Evolutionary conservation across 208 protist genomes (phyloP), one percentile per base, ranked within the genome.

Genomic region (Acanthamoeba healyi): DNA sequence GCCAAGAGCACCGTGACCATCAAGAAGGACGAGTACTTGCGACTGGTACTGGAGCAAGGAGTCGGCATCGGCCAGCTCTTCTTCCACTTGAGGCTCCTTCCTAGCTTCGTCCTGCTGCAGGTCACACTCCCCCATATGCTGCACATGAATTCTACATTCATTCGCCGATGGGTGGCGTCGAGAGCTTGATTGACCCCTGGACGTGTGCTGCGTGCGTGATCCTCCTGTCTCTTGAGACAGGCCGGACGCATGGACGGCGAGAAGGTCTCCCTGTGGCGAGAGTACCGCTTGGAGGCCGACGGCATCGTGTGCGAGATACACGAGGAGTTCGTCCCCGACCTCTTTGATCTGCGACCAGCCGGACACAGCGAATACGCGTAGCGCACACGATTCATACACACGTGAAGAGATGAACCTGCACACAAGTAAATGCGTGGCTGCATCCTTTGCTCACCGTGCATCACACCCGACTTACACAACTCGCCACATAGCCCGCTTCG

Each of bases 51-150:
- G 6, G 72, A 82, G 72, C 9, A 82, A 29, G 49, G 49, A 26
- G 72, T 82, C n/a, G 72, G 72, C 24, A 34, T 82, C 10, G 72
- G 72, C 34, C 72, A 82, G 72, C 72, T 82, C 72, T 82, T 82
- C 38, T 82, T 82, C 42, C 42, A 82, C 72, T 51, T 82, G 72
- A 32, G 72, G 10, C 72, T 82, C n/a, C 36, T 82, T 5, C 72
- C 72, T 36, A 54, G 24, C 40, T 82, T 82, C 36, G 72, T 54
- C 40, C 36, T 82, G 40, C 72, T 54, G 26, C 72, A 82, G 40
- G 42, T 51, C 10, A n/a, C n/a, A n/a, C n/a, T n/a, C n/a, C n/a
- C n/a, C n/a, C n/a, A n/a, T n/a, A n/a, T n/a, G n/a, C n/a, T n/a
- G n/a, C n/a, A n/a, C n/a, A n/a, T n/a, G n/a, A n/a, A n/a, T n/a